A percentile compares a stretch with the other conserved stretches of the same genome.
Conservation (phyloP, 495 filamentous ascomycete genomes). For the Annulohypoxylon moriforme region DNA sequence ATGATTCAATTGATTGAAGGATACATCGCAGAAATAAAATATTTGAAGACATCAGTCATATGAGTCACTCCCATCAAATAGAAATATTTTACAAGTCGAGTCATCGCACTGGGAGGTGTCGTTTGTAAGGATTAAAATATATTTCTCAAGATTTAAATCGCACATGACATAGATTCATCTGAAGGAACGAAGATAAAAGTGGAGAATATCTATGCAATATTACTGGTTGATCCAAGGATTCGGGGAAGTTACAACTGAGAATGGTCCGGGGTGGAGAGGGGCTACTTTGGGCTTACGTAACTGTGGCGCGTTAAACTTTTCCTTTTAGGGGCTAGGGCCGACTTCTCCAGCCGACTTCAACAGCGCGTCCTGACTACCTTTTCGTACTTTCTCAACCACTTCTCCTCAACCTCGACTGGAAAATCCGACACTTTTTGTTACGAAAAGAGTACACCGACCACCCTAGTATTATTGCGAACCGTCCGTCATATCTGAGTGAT, state of each 20-base stretch:
- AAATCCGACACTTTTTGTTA: slow-evolving; percentile 12
- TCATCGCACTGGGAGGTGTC: background rate
- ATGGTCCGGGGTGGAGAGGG: slow-evolving; percentile 41
- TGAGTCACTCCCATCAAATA: background rate
- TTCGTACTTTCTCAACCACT: slow-evolving; percentile 41
- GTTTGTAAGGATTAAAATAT: slow-evolving; percentile 4
- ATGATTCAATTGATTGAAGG: background rate
- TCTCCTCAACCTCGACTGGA: slow-evolving; percentile 30
- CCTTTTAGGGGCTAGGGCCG: slow-evolving; percentile 43
- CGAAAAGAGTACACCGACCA: background rate
- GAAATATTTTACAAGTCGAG: background rate
- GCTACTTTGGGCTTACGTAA: slow-evolving; percentile 40
- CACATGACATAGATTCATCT: slow-evolving; percentile 27
- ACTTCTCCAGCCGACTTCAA: slow-evolving; percentile 47
- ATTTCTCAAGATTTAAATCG: slow-evolving; percentile 8
- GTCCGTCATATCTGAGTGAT: slow-evolving; percentile 7
- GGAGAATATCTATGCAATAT: slow-evolving; percentile 29
- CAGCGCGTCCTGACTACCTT: slow-evolving; percentile 46
- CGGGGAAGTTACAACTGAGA: slow-evolving; percentile 22
- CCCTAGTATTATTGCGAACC: background rate
- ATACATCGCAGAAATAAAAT: too few relatives aligned
- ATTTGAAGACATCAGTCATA: background rate
- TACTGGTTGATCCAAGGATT: slow-evolving; percentile 38
- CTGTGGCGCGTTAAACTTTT: slow-evolving; percentile 42
- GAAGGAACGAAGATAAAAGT: slow-evolving; percentile 23